Evolutionary conservation across 768 basidiomycete species (phyloP), one percentile per base, ranked within the genome.

Genomic region (Boletus speciosus): DNA sequence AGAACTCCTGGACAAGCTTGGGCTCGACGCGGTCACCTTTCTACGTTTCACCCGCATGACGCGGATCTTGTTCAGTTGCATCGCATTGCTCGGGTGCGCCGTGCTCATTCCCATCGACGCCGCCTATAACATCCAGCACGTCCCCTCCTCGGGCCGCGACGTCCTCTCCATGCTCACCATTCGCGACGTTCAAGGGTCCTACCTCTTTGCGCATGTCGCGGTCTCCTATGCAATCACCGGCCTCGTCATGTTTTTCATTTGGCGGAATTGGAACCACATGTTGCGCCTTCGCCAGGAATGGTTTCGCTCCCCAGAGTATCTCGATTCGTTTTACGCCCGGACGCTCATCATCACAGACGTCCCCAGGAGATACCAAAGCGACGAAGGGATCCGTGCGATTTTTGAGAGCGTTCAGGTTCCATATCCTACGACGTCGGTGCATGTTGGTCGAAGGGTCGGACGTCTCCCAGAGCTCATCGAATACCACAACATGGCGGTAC

Each of bases 401-500:
- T 92, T 96, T 67, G 82, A 88, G 60, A 76, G 76, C 10, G 74
- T 88, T 14, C 79, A 82, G 52, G 82, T 94, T 7, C 93, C 93
- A 14, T 95, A 96, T 69, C 93, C 93, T 1, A 93, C 93, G 0
- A 93, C 91, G 2, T 86, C 89, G 23, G 93, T 95, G 6, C 91
- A 94, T 71, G 86, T 95, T 48, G 88, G 93, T 23, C 84, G 93
- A 21, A 83, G 82, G 61, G 88, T 98, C 34, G 96, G 94, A 27
- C 80, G 84, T 52, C 84, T 98, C 15, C 93, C 97, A 0, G 86
- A 93, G 55, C 76, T 97, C 52, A 90, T 99, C 58, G 90, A 96
- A 52, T 88, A 85, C 62, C 92, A 95, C 70, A 98, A 98, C 69
- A 75, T 84, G 50, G 88, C 92, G n/a, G 96, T 99, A n/a, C 80